Evolutionary conservation across 73 alveolate species (phyloP).

Genomic region (Stentor coeruleus): DNA sequence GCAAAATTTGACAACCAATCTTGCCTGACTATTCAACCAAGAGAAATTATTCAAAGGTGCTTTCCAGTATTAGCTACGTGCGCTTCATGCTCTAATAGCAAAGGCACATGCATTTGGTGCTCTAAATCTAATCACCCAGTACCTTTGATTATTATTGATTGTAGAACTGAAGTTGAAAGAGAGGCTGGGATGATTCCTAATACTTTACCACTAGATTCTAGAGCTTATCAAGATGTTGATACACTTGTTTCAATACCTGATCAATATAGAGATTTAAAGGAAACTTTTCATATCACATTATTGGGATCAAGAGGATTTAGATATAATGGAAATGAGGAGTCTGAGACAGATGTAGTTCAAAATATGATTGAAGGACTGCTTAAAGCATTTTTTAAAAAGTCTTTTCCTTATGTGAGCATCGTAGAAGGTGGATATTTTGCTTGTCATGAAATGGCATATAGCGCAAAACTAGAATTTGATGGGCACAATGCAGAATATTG

Average conservation of each 20-base stretch:
- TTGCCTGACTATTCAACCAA: conserved; percentile 39
- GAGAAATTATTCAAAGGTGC: conserved; percentile 35
- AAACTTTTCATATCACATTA: background rate
- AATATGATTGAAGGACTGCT: background rate
- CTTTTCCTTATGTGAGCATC: background rate
- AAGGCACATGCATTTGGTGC: conserved; percentile 6
- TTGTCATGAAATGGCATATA: background rate
- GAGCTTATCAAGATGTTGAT: background rate
- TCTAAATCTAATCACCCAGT: background rate
- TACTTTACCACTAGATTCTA: background rate
- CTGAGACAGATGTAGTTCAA: background rate
- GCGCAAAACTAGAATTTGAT: background rate
- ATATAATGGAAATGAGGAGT: background rate
- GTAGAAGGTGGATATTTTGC: conserved; percentile 11
- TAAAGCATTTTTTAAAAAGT: background rate
- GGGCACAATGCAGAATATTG: conserved; percentile 12
- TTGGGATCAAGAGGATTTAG: background rate
- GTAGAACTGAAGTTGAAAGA: background rate
- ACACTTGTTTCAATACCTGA: background rate
- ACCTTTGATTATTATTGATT: conserved; percentile 2
- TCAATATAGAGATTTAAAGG: background rate
- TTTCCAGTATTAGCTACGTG: conserved; percentile 35
- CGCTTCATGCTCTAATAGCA: conserved; percentile 29
- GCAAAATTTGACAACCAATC: conserved; percentile 35
- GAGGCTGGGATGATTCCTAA: conserved; percentile 10